Percentiles rank a stretch among this genome's conserved stretches.
These are phyloP conservation scores for Ceratobasidium sp. DNA, from an alignment of 1,284 basidiomycete species.

Conservation along the genomic window DNA sequence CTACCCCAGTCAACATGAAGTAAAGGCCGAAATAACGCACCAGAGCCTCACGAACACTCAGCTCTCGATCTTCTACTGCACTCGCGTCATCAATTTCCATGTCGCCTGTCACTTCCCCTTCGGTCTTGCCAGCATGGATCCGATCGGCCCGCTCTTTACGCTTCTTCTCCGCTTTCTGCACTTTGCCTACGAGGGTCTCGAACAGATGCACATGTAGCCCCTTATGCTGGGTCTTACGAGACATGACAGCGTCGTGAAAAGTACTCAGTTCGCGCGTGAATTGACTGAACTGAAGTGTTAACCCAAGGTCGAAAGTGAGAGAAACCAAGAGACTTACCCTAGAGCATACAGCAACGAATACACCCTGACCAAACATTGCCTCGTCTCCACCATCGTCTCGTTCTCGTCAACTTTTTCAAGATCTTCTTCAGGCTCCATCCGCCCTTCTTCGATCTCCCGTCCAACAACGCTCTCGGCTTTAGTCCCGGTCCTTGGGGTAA, in stretches of 20 bases:
- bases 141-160: constrained; percentile 23
- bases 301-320: constrained; percentile 2
- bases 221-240: constrained; percentile 47
- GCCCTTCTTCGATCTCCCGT: constrained; percentile 33
- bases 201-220: constrained; percentile 57
- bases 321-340: constrained; percentile 50
- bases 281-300: constrained; percentile 46
- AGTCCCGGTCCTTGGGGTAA: background rate
- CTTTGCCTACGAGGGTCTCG: constrained; percentile 51
- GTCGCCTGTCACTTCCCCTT: constrained; percentile 16
- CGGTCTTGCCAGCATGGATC: background rate
- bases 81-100: constrained; percentile 33
- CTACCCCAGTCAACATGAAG: too few species aligned
- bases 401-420: constrained; percentile 42
- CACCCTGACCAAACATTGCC: constrained; percentile 53
- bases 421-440: constrained; percentile 46
- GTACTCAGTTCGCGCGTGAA: constrained; percentile 53
- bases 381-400: constrained; percentile 40
- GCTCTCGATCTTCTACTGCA: constrained; percentile 42
- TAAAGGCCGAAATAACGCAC: background rate
- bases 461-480: constrained; percentile 10
- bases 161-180: constrained; percentile 40
- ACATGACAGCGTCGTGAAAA: constrained; percentile 51
- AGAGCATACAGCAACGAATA: constrained; percentile 57
- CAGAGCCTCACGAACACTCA: constrained; percentile 56